Evolutionary conservation across 257 asterid species (phyloP).

Genomic region (Solanum acaule): DNA sequence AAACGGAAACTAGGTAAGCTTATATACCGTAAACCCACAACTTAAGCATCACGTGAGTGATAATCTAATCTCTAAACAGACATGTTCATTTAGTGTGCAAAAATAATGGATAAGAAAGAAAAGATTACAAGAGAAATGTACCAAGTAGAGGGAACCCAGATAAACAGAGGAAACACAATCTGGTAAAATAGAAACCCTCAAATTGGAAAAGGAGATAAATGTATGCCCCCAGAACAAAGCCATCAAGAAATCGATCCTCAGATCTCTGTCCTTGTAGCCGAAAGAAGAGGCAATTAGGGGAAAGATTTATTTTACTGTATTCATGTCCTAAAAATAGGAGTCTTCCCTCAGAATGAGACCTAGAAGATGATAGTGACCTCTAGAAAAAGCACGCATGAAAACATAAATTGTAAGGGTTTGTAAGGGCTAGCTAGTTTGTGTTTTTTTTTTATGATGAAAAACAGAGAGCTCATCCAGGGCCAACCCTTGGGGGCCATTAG

Average conservation of each 20-base stretch:
- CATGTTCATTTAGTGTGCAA: background rate
- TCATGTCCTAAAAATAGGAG: background rate
- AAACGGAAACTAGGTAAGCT: background rate
- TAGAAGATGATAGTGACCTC: background rate
- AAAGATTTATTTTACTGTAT: background rate
- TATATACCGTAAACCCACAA: too few species aligned
- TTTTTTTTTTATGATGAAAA: background rate
- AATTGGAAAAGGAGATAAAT: conserved; percentile 2
- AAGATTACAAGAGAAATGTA: background rate
- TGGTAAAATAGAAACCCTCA: conserved; percentile 17
- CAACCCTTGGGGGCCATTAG: background rate
- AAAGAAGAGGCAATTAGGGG: conserved; percentile 49
- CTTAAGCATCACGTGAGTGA: background rate
- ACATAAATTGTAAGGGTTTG: background rate
- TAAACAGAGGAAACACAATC: background rate
- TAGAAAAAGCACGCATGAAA: background rate
- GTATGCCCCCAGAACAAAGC: conserved; percentile 76
- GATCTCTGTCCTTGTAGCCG: conserved; percentile 49
- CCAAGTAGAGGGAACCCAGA: background rate
- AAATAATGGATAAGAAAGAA: background rate
- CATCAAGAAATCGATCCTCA: conserved; percentile 39
- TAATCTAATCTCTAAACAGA: background rate
- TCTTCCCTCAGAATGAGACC: background rate
- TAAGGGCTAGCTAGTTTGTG: background rate
- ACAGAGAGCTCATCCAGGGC: background rate